These are phyloP conservation scores for Coemansia sp. DNA, from an alignment of 192 early-diverging fungal species.

Conservation along the genomic window DNA sequence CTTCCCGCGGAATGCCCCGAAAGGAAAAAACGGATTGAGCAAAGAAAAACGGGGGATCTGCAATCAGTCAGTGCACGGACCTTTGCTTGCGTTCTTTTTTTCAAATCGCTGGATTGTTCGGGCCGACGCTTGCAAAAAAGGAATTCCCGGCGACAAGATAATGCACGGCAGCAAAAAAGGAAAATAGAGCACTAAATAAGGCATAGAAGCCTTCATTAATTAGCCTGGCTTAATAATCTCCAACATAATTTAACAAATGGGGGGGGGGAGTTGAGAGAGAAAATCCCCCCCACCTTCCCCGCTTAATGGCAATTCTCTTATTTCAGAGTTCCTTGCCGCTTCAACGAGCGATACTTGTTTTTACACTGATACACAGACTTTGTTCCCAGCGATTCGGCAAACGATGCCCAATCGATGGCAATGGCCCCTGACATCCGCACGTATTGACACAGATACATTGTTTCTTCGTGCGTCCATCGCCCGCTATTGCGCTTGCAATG, in stretches of 20 bases:
- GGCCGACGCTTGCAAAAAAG: too few species aligned
- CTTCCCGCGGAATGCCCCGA: background rate
- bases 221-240: too few species aligned
- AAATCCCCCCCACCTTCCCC: too few species aligned
- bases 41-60: background rate
- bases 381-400: slow-evolving; percentile 29
- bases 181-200: background rate
- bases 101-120: too few species aligned
- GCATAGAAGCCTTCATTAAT: too few species aligned
- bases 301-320: background rate
- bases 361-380: slow-evolving; percentile 37
- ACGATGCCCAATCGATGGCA: slow-evolving; percentile 26
- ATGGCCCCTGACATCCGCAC: slow-evolving; percentile 11
- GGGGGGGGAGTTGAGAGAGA: too few species aligned
- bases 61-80: background rate
- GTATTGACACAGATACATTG: slow-evolving; percentile 18
- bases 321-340: slow-evolving; percentile 10
- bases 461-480: slow-evolving; percentile 33
- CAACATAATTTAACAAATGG: too few species aligned
- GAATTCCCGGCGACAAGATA: background rate
- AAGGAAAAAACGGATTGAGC: background rate
- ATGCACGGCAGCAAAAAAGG: background rate
- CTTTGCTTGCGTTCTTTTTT: too few species aligned
- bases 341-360: slow-evolving; percentile 46
- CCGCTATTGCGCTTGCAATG: slow-evolving; percentile 8